Conservation (phyloP, 257 asterid species). For the Hygrophila difformis region DNA sequence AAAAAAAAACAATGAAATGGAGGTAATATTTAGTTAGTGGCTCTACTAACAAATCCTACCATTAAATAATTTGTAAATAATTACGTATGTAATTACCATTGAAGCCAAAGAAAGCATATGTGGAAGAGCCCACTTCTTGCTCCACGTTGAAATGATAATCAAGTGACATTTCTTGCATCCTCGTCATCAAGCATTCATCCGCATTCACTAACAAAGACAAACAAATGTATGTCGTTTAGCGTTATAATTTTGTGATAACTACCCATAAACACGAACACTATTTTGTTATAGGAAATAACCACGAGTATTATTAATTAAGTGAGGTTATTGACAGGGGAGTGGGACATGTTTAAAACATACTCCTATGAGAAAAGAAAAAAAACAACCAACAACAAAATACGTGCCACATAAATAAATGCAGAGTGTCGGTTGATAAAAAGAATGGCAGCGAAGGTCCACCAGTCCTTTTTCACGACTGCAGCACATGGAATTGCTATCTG, state of each 20-base stretch:
- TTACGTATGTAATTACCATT: background rate
- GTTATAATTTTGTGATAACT: no score
- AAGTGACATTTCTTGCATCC: conserved; percentile 98
- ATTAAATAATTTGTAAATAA: background rate
- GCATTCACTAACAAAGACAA: conserved; percentile 56
- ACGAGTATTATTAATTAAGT: no score
- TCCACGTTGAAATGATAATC: conserved; percentile 90
- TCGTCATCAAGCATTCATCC: conserved; percentile 92
- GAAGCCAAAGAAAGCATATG: background rate
- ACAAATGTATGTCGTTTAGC: background rate
- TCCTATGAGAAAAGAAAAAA: no score
- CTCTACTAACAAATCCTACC: background rate
- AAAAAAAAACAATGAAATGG: no score
- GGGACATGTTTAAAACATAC: no score
- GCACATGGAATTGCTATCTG: conserved; percentile 40
- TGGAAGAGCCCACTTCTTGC: conserved; percentile 67
- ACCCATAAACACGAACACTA: no score
- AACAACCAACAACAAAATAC: no score
- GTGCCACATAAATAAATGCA: conserved; percentile 15
- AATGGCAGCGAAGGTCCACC: conserved; percentile 28
- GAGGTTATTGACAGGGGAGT: no score
- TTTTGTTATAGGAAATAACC: background rate
- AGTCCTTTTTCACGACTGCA: conserved; percentile 22
- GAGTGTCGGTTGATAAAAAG: conserved; percentile 24
- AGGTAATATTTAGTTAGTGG: background rate